Conservation (phyloP, 1,139 yeast species). For the Blastobotrys proliferans region DNA sequence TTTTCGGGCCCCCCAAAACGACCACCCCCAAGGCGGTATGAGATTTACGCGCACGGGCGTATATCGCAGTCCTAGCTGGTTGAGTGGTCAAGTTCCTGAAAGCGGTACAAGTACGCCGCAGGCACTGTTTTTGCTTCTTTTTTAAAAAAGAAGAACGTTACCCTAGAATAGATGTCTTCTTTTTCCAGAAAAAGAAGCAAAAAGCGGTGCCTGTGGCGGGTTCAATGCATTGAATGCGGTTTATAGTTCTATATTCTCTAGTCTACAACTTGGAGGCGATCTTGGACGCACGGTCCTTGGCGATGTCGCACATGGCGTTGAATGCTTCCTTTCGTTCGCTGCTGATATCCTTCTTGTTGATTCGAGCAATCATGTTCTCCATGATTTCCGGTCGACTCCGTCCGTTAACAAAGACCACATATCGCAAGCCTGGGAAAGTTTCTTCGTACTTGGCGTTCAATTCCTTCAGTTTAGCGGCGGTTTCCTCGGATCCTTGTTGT, state of each 20-base stretch:
- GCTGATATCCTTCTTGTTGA: slow-evolving; percentile 48
- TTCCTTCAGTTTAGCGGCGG: slow-evolving; percentile 44
- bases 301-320: slow-evolving; percentile 87
- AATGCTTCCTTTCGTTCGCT: slow-evolving; percentile 64
- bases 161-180: too few relatives aligned
- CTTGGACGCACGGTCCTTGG: slow-evolving; percentile 59
- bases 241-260: neutral
- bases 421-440: slow-evolving; percentile 75
- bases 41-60: too few relatives aligned
- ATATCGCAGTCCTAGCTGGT: too few relatives aligned
- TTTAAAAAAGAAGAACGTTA: slow-evolving; percentile 1
- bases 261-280: slow-evolving; percentile 13
- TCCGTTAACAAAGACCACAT: slow-evolving; percentile 90
- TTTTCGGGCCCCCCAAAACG: too few relatives aligned
- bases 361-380: slow-evolving; percentile 60
- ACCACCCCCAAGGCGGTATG: too few relatives aligned
- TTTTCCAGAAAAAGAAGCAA: too few relatives aligned
- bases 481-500: slow-evolving; percentile 43
- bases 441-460: slow-evolving; percentile 63
- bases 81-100: too few relatives aligned
- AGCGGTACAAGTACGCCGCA: too few relatives aligned
- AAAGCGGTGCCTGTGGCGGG: neutral
- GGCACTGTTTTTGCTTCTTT: neutral
- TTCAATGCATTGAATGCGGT: neutral
- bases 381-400: slow-evolving; percentile 62